Evolutionary conservation across 140 eudicot genomes (phyloP), one percentile per base, ranked within the genome.

Genomic region (Anethum foeniculum): DNA sequence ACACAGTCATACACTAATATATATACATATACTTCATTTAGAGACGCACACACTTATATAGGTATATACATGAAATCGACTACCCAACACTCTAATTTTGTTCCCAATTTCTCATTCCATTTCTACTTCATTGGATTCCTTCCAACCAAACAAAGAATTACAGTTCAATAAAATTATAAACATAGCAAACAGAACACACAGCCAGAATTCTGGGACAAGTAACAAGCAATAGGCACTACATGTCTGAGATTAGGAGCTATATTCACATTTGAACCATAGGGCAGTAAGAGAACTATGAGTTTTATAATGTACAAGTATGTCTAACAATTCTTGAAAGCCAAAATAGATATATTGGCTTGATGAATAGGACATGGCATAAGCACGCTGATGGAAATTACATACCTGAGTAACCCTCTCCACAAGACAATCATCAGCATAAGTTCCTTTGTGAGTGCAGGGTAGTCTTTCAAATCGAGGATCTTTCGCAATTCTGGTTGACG

Each of bases 381-480:
- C 13, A 60, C 19, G 27, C 39, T 71, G 62, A n/a, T 77, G 75
- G 44, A 44, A 14, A n/a, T 15, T 41, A 71, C 64, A 68, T 88
- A 93, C 99, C 96, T 88, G 97, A 71, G 98, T 93, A 52, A 96
- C 98, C 85, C 98, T 90, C 64, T 88, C 97, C 81, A 93, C 99
- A 77, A 96, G 81, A 85, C 99, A 96, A 83, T 96, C 98, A 91
- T 96, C 99, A 80, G 99, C 99, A 79, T 96, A 96, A 21, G 97
- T 93, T 79, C 98, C 98, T 85, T 93, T 96, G 81, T 96, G 99
- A 52, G 92, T 88, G 73, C 99, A 96, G 0, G 99, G 98, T 77
- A 96, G 94, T 84, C 99, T 93, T 85, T 91, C 99, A 85, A 96
- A 96, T 77, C 99, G 91, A 84, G 97, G 98, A 86, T 96, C 99